Evolutionary conservation across 352 stramenopile genomes (phyloP), one percentile per base, ranked within the genome.

Genomic region (Blastocystis sp.): DNA sequence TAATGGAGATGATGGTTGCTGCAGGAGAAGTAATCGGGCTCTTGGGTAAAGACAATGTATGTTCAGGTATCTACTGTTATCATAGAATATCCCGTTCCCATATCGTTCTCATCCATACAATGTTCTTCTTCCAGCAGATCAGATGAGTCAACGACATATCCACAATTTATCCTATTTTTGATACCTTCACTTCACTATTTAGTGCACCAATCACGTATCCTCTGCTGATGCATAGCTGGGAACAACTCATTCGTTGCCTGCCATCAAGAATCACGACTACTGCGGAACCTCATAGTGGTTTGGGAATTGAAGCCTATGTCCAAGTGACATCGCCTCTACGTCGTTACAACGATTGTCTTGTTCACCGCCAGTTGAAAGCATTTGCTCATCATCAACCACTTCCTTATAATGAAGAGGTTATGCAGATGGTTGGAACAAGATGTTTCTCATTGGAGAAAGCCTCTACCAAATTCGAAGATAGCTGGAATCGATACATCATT

Each of bases 1-100:
- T 83, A 2, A 83, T 83, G 71, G 71, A 83, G 51, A 83, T 83
- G 71, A 83, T 83, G 71, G 71, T 83, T 6, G 71, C 71, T 35
- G 71, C 71, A 24, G 71, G 71, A 32, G 71, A 83, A 37, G 51
- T 59, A 27, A 27, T 83, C 7, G 71, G 71, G 29, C 27, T 66
- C 24, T 27, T 83, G 3, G 71, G 71, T 12, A 83, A 83, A 43
- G 71, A 83, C 12, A 59, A 83, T 27, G 71, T 83, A 37, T 37
- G 49, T 19, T 27, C 35, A 24, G 27, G 5, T 0, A 56, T 21
- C n/a, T 12, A 52, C 11, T 35, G n/a, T 65, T 29, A 66, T 11
- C 19, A 56, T 59, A 83, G 71, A 83, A 65, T n/a, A 14, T 83
- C 14, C 46, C 71, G n/a, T 56, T 83, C 24, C 71, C 71, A 19